Conservation (phyloP, 73 alveolate species). For the Blepharisma stoltei region DNA sequence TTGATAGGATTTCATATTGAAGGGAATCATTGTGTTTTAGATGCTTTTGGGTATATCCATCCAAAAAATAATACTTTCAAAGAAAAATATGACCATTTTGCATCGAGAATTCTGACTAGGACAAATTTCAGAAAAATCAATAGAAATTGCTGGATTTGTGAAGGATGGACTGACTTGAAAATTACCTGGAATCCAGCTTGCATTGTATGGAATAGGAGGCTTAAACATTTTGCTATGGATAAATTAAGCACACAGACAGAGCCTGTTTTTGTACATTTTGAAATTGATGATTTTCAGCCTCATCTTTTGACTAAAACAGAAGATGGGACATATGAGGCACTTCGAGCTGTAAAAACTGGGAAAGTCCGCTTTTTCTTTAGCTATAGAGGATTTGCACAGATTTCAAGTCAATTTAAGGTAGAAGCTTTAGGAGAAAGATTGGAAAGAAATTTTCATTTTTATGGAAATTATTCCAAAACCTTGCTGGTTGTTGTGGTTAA, state of each 20-base stretch:
- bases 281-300: conserved; percentile 30
- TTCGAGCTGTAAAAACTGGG: not conserved
- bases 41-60: conserved; percentile 27
- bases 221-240: conserved; percentile 16
- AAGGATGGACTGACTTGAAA: not conserved
- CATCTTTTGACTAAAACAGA: not conserved
- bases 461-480: not conserved
- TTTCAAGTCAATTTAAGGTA: not conserved
- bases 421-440: not conserved
- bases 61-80: not conserved
- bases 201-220: conserved; percentile 19
- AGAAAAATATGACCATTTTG: not conserved
- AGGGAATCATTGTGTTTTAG: conserved; percentile 22
- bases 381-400: conserved; percentile 28
- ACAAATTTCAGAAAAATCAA: not conserved
- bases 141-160: conserved; percentile 32
- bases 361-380: conserved; percentile 21
- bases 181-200: conserved; percentile 5
- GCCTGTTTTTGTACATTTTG: conserved; percentile 19
- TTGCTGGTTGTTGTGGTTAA: conserved; percentile 4
- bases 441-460: conserved; percentile 3
- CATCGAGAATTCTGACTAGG: not conserved
- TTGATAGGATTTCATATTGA: conserved; percentile 30
- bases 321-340: conserved; percentile 2
- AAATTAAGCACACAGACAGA: not conserved